Conservation (phyloP, 108 stramenopile genomes). For the Asterionellopsis glacialis region DNA sequence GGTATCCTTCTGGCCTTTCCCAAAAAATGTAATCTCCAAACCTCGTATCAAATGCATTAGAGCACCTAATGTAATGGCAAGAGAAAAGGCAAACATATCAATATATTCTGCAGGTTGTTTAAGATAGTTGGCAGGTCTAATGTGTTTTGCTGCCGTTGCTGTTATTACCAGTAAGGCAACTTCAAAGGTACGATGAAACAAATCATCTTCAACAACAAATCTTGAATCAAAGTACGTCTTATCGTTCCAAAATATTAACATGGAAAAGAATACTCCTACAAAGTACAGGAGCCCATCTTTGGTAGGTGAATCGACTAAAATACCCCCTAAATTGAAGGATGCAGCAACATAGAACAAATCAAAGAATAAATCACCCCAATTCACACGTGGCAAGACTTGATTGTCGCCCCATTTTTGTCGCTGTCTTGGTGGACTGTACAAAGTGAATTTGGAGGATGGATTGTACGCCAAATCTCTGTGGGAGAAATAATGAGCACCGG, state of each 20-base stretch:
- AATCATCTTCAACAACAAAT: slow-evolving; percentile 24
- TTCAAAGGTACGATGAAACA: slow-evolving; percentile 26
- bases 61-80: background rate
- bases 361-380: slow-evolving; percentile 71
- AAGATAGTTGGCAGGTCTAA: slow-evolving; percentile 30
- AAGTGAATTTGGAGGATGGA: background rate
- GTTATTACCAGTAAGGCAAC: slow-evolving; percentile 3
- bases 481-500: no score
- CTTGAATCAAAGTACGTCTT: slow-evolving; percentile 20
- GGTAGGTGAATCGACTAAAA: slow-evolving; percentile 22
- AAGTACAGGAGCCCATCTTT: slow-evolving; percentile 40
- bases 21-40: slow-evolving; percentile 19
- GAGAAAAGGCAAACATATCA: slow-evolving; percentile 29
- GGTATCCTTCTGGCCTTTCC: slow-evolving; percentile 16
- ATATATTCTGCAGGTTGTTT: slow-evolving; percentile 5
- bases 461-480: slow-evolving; percentile 10
- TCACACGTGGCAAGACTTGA: slow-evolving; percentile 38
- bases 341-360: slow-evolving; percentile 64
- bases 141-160: slow-evolving; percentile 26
- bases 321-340: slow-evolving; percentile 43
- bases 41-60: slow-evolving; percentile 6
- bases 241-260: slow-evolving; percentile 23
- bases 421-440: slow-evolving; percentile 43
- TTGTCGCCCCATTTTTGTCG: slow-evolving; percentile 43
- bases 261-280: slow-evolving; percentile 17